These are phyloP conservation scores for Teunomyces pallodes DNA, from an alignment of 805 yeast genomes.

Conservation along the genomic window DNA sequence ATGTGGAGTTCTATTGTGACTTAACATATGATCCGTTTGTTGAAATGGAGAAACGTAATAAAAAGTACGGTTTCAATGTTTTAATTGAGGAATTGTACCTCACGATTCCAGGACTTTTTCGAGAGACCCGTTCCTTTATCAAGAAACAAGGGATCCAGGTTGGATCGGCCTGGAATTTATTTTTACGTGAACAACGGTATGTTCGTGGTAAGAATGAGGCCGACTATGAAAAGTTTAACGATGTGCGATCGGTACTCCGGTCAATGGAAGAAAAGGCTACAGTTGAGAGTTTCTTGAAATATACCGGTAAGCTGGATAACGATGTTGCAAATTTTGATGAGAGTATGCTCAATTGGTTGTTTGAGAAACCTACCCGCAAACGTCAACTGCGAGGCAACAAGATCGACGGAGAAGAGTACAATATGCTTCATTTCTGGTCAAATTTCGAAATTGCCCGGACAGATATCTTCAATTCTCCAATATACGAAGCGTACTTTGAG, in stretches of 20 bases:
- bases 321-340: slow-evolving; percentile 11
- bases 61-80: slow-evolving; percentile 83
- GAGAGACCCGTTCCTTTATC: slow-evolving; percentile 66
- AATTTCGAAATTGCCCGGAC: slow-evolving; percentile 89
- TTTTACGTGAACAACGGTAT: slow-evolving; percentile 38
- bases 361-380: slow-evolving; percentile 10
- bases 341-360: slow-evolving; percentile 5
- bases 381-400: slow-evolving; percentile 47
- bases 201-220: slow-evolving; percentile 20
- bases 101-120: slow-evolving; percentile 79
- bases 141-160: slow-evolving; percentile 17
- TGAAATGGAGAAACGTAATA: slow-evolving; percentile 67
- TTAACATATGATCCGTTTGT: slow-evolving; percentile 86
- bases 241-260: slow-evolving; percentile 18
- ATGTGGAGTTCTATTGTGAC: slow-evolving; percentile 87
- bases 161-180: slow-evolving; percentile 36
- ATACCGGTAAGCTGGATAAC: slow-evolving; percentile 20
- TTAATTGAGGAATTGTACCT: slow-evolving; percentile 73
- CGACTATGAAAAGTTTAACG: slow-evolving; percentile 21
- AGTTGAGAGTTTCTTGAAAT: slow-evolving; percentile 20
- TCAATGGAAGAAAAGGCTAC: slow-evolving; percentile 28
- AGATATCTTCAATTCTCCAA: slow-evolving; percentile 64
- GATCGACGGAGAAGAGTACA: slow-evolving; percentile 66
- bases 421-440: slow-evolving; percentile 87
- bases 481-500: slow-evolving; percentile 66